Conservation (phyloP, 169 alveolate species). For the Besnoitia besnoiti region DNA sequence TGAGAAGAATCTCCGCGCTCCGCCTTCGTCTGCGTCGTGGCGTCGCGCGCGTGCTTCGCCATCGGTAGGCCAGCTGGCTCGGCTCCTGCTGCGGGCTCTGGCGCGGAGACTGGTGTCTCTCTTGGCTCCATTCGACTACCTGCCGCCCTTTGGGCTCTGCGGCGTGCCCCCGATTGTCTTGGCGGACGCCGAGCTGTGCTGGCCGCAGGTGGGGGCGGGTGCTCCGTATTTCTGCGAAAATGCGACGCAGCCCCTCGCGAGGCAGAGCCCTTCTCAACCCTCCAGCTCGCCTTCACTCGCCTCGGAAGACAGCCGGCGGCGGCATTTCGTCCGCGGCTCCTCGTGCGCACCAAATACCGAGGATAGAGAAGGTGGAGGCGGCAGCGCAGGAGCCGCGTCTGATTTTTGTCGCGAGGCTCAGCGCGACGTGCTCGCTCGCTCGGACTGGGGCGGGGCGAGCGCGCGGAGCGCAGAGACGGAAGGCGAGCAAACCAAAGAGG, state of each 20-base stretch:
- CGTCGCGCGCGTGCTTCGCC: no score
- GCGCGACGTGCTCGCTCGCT: no score
- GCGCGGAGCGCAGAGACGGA: not conserved
- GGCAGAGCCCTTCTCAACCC: not conserved
- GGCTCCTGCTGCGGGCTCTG: slow-evolving; percentile 5
- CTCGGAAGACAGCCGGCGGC: not conserved
- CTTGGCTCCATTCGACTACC: not conserved
- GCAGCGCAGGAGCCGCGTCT: no score
- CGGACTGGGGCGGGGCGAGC: no score
- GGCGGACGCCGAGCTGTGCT: slow-evolving; percentile 42
- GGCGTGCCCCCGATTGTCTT: slow-evolving; percentile 35
- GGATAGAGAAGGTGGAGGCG: not conserved
- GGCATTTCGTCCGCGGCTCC: not conserved
- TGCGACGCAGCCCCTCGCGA: no score
- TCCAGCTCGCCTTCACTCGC: not conserved
- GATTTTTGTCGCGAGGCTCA: no score
- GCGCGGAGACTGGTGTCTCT: slow-evolving; percentile 9
- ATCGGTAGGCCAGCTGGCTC: not conserved
- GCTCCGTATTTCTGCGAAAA: no score
- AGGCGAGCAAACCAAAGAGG: not conserved
- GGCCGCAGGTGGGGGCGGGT: slow-evolving; percentile 23
- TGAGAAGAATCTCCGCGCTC: no score
- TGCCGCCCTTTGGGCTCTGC: not conserved
- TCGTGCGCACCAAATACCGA: not conserved
- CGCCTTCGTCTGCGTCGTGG: no score